phyloP scores from a whole-genome alignment of 306 rosid genomes.

The Carpinus viminea region DNA sequence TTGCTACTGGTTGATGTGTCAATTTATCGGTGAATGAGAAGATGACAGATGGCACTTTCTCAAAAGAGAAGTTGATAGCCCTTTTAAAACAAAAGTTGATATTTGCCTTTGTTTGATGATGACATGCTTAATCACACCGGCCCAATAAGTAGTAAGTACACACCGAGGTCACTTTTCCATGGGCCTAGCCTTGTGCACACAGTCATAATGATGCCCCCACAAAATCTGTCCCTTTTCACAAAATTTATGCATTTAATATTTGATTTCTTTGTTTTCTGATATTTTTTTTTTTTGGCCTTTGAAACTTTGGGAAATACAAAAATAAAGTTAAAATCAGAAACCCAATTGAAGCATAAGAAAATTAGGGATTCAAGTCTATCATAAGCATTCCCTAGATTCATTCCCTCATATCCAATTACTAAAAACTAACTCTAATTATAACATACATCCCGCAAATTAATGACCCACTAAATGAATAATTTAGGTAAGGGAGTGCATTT shows the following conservation, averaged over 20 bases:
- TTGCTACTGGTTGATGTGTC: not conserved
- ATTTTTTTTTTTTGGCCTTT: not conserved
- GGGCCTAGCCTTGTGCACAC: not conserved
- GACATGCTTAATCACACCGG: not conserved
- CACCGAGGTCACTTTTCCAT: not conserved
- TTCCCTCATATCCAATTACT: no score
- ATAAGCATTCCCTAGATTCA: not conserved
- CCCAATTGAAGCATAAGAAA: no score
- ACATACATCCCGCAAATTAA: no score
- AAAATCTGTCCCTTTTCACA: not conserved
- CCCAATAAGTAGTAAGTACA: not conserved
- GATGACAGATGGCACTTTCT: not conserved
- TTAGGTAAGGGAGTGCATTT: no score
- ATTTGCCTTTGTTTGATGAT: not conserved
- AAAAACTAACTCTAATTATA: no score
- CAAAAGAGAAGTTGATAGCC: not conserved
- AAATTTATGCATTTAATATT: not conserved
- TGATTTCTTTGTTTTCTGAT: not conserved
- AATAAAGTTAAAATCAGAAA: not conserved
- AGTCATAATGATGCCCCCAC: not conserved
- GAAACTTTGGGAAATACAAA: not conserved
- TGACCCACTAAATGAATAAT: no score
- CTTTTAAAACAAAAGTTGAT: not conserved
- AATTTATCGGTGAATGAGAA: not conserved
- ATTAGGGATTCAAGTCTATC: not conserved